These are phyloP conservation scores for Apiospora aurea DNA, from an alignment of 2,329 filamentous ascomycete species.

Conservation along the genomic window DNA sequence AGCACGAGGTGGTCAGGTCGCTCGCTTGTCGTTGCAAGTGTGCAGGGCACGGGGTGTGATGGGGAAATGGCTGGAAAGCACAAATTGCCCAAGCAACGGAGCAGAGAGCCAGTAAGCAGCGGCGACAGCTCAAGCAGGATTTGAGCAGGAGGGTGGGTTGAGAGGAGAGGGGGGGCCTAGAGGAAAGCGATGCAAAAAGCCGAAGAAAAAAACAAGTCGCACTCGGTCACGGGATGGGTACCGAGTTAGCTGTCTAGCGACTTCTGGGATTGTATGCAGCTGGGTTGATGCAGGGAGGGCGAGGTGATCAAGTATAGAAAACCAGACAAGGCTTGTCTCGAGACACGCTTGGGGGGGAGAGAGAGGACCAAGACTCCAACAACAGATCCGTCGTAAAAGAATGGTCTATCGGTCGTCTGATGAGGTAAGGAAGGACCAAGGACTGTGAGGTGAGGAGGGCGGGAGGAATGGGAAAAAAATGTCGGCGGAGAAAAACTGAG, in stretches of 20 bases:
- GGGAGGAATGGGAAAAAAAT: conserved; percentile 23
- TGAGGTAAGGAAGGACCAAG: conserved; percentile 12
- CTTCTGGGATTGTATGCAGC: conserved; percentile 9
- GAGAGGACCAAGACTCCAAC: conserved; percentile 9
- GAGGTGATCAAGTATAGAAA: conserved; percentile 15
- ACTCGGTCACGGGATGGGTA: conserved; percentile 20
- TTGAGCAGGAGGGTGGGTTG: conserved; percentile 18
- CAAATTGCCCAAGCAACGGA: conserved; percentile 20
- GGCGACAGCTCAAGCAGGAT: conserved; percentile 17
- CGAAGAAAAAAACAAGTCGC: conserved; percentile 21
- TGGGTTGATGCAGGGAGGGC: conserved; percentile 4
- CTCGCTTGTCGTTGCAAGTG: conserved; percentile 24
- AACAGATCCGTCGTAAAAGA: neutral
- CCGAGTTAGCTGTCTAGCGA: conserved; percentile 5
- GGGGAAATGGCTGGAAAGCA: conserved; percentile 21
- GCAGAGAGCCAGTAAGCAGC: conserved; percentile 5
- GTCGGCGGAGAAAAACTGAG: conserved; percentile 25
- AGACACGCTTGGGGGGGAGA: neutral
- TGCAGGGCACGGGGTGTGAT: conserved; percentile 14
- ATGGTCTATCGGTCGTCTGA: conserved; percentile 4
- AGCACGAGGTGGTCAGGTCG: conserved; percentile 18
- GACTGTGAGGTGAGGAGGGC: conserved; percentile 1
- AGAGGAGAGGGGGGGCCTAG: neutral
- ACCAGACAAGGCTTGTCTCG: conserved; percentile 1
- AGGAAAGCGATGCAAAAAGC: conserved; percentile 16